These are phyloP conservation scores for Aureobasidium sp. DNA, from an alignment of 2,329 filamentous ascomycete species.

Conservation along the genomic window DNA sequence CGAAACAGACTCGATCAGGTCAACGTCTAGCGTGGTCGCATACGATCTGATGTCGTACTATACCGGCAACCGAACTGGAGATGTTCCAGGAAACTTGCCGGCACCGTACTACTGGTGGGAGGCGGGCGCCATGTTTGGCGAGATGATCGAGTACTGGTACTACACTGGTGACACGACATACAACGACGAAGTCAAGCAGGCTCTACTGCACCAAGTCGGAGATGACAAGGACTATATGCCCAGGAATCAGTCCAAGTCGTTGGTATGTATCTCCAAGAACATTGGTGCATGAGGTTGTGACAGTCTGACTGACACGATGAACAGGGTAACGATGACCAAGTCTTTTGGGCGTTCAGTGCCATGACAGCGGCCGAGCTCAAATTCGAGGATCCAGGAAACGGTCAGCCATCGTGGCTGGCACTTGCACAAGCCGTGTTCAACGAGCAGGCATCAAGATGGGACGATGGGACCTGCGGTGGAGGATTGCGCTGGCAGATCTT, in stretches of 20 bases:
- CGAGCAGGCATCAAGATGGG: slow-evolving; percentile 29
- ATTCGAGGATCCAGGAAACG: slow-evolving; percentile 35
- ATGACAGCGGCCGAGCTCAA: slow-evolving; percentile 49
- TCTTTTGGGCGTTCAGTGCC: slow-evolving; percentile 50
- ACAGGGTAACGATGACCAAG: slow-evolving; percentile 49
- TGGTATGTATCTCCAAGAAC: slow-evolving; percentile 25
- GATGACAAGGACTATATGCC: slow-evolving; percentile 54
- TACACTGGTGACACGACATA: slow-evolving; percentile 59
- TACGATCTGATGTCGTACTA: slow-evolving; percentile 30
- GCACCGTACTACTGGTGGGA: slow-evolving; percentile 71
- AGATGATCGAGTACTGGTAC: slow-evolving; percentile 55
- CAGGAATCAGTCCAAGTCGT: slow-evolving; percentile 29
- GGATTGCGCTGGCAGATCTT: slow-evolving; percentile 58
- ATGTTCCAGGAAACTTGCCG: slow-evolving; percentile 34
- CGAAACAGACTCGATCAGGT: slow-evolving; percentile 24
- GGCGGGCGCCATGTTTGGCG: slow-evolving; percentile 54
- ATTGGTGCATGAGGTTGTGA: neutral
- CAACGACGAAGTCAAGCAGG: slow-evolving; percentile 53
- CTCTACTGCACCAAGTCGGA: slow-evolving; percentile 56
- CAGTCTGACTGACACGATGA: neutral
- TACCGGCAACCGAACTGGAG: slow-evolving; percentile 26
- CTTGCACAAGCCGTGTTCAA: slow-evolving; percentile 36
- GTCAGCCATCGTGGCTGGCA: slow-evolving; percentile 36
- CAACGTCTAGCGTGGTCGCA: slow-evolving; percentile 26
- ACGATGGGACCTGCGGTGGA: slow-evolving; percentile 27